Conservation (phyloP, 192 early-diverging fungal genomes). For the Coemansia sp. region DNA sequence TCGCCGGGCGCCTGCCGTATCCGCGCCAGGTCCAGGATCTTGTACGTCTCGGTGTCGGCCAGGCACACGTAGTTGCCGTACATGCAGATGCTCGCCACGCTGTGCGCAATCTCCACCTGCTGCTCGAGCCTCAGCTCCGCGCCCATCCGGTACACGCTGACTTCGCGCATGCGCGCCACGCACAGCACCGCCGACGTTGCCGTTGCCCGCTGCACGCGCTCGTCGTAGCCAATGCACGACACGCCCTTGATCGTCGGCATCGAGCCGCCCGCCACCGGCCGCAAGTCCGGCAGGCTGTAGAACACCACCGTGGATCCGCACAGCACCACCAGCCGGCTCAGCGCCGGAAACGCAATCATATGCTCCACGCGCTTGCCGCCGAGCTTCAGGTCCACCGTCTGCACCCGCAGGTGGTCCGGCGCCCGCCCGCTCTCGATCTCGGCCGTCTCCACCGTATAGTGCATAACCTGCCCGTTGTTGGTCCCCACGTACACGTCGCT, state of each 20-base stretch:
- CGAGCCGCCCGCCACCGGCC: constrained; percentile 3
- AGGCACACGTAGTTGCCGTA: constrained; percentile 45
- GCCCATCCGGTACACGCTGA: constrained; percentile 29
- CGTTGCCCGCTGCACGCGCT: constrained; percentile 19
- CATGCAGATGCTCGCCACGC: constrained; percentile 42
- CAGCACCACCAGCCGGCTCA: constrained; percentile 31
- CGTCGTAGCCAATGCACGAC: constrained; percentile 36
- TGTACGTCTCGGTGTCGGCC: constrained; percentile 46
- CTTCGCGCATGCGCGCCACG: constrained; percentile 37
- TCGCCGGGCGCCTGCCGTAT: constrained; percentile 13
- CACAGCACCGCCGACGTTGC: constrained; percentile 17
- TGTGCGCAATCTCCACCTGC: constrained; percentile 19
- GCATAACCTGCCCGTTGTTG: constrained; percentile 29
- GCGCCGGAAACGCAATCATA: constrained; percentile 28
- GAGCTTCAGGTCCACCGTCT: constrained; percentile 17
- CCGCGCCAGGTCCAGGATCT: constrained; percentile 36
- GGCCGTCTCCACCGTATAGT: constrained; percentile 23
- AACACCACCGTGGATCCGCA: constrained; percentile 31
- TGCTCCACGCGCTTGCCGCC: constrained; percentile 43
- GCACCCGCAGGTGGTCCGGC: constrained; percentile 19
- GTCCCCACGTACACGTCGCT: constrained; percentile 39
- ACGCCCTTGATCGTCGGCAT: constrained; percentile 34
- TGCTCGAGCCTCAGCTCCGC: constrained; percentile 36
- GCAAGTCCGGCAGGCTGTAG: constrained; percentile 27
- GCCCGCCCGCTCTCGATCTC: constrained; percentile 2